A percentile compares a stretch with the other conserved stretches of the same genome.
Evolutionary conservation across 495 filamentous ascomycete species (phyloP).

Genomic region (Bacidia gigantensis): DNA sequence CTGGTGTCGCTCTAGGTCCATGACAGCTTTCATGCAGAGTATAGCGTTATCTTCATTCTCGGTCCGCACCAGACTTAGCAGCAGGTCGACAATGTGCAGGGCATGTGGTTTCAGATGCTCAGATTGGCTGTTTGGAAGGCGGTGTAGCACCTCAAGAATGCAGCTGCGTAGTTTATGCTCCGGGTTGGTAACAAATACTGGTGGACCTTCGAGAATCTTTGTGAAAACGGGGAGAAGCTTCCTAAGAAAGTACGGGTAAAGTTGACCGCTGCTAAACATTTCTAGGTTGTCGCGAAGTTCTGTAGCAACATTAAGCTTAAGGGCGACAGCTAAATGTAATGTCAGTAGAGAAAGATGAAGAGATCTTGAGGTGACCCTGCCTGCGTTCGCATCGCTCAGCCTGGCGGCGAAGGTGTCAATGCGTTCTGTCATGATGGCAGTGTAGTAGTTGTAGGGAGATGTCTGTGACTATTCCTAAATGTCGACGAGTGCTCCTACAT

Average conservation of each 20-base stretch:
- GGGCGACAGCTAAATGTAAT: conserved; percentile 49
- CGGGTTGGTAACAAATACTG: conserved; percentile 67
- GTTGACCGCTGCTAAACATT: conserved; percentile 45
- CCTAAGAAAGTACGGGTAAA: conserved; percentile 64
- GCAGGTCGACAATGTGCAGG: conserved; percentile 66
- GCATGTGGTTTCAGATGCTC: conserved; percentile 81
- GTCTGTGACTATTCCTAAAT: too few relatives aligned
- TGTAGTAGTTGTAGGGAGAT: too few relatives aligned
- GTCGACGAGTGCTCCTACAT: too few relatives aligned
- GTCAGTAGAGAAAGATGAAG: conserved; percentile 11
- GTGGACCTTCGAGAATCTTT: conserved; percentile 67
- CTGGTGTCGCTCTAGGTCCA: conserved; percentile 89
- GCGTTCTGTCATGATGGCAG: conserved; percentile 29
- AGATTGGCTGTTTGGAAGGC: conserved; percentile 65
- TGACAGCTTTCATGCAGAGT: conserved; percentile 92
- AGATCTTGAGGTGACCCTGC: conserved; percentile 25
- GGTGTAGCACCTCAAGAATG: conserved; percentile 85
- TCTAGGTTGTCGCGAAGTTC: conserved; percentile 80
- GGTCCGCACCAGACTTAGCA: conserved; percentile 73
- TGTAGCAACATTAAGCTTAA: conserved; percentile 60
- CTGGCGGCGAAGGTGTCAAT: conserved; percentile 47
- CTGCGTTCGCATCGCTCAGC: conserved; percentile 44
- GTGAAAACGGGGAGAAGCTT: conserved; percentile 85
- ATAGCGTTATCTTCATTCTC: conserved; percentile 99
- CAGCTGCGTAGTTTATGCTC: conserved; percentile 75